Conservation (phyloP, 352 stramenopile genomes). For the Phytopythium montanum region DNA sequence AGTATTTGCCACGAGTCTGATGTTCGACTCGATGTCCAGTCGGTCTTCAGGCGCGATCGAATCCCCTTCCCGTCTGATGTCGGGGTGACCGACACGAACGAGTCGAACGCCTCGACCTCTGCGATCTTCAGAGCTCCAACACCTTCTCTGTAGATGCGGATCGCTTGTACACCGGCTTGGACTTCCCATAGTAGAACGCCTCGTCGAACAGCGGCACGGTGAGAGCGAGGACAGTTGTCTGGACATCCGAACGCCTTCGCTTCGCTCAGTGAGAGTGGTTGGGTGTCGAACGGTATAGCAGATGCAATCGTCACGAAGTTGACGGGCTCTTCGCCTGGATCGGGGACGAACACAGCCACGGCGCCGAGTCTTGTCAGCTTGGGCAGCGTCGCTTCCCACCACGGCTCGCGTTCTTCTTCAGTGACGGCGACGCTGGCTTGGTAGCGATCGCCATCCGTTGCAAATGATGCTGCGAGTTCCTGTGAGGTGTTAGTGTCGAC, state of each 20-base stretch:
- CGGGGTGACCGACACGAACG: slow-evolving; percentile 38
- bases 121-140: slow-evolving; percentile 26
- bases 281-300: slow-evolving; percentile 17
- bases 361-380: slow-evolving; percentile 40
- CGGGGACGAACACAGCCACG: slow-evolving; percentile 46
- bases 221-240: slow-evolving; percentile 27
- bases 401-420: slow-evolving; percentile 31
- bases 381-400: slow-evolving; percentile 52
- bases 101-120: slow-evolving; percentile 53
- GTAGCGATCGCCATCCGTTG: slow-evolving; percentile 23
- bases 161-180: slow-evolving; percentile 31
- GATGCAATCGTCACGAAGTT: slow-evolving; percentile 36
- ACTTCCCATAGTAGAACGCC: slow-evolving; percentile 46
- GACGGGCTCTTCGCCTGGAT: slow-evolving; percentile 11
- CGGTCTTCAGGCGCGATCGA: slow-evolving; percentile 38
- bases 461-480: slow-evolving; percentile 15
- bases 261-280: slow-evolving; percentile 12
- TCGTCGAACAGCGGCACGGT: slow-evolving; percentile 26
- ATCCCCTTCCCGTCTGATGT: slow-evolving; percentile 41
- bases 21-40: slow-evolving; percentile 32
- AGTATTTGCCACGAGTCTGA: slow-evolving; percentile 51
- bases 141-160: slow-evolving; percentile 55
- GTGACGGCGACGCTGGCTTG: slow-evolving; percentile 19
- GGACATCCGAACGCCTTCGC: slow-evolving; percentile 37
- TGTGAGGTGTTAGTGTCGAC: slow-evolving; percentile 4